Evolutionary conservation across 306 rosid species (phyloP).

Genomic region (Prunus davidiana): DNA sequence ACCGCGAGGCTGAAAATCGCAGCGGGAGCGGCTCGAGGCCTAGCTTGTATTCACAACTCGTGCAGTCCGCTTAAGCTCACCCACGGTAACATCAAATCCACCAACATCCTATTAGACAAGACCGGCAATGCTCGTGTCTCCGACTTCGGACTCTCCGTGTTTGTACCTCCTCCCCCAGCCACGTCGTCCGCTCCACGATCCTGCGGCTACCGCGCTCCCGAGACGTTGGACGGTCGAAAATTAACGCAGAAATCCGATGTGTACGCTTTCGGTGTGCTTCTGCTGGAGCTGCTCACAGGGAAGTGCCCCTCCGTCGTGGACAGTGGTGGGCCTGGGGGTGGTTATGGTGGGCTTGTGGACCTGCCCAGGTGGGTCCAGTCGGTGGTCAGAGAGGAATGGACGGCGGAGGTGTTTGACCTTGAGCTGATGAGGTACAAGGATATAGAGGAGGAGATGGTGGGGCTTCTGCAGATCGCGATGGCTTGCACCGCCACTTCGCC

Average conservation of each 20-base stretch:
- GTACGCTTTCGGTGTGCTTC: conserved; percentile 70
- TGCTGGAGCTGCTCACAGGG: conserved; percentile 80
- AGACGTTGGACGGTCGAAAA: conserved; percentile 54
- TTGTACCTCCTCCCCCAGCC: conserved; percentile 25
- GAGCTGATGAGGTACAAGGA: conserved; percentile 91
- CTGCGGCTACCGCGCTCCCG: conserved; percentile 82
- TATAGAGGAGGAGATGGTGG: conserved; percentile 93
- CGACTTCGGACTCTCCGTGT: conserved; percentile 70
- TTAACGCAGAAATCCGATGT: conserved; percentile 67
- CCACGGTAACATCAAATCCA: conserved; percentile 88
- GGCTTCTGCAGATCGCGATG: conserved; percentile 65
- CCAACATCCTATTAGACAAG: conserved; percentile 65
- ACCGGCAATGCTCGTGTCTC: conserved; percentile 58
- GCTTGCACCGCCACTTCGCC: conserved; percentile 49
- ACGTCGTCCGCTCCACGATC: conserved; percentile 28
- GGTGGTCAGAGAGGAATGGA: conserved; percentile 91
- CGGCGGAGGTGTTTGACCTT: conserved; percentile 90
- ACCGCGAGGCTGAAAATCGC: conserved; percentile 78
- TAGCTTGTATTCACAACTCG: conserved; percentile 70
- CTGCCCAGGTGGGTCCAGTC: conserved; percentile 88
- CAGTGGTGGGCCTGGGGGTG: conserved; percentile 40
- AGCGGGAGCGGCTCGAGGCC: conserved; percentile 72
- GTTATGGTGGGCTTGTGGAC: conserved; percentile 46
- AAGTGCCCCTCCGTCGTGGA: conserved; percentile 69
- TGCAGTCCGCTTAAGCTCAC: conserved; percentile 52